Conservation (phyloP, 257 asterid species). For the Echites panduratus region DNA sequence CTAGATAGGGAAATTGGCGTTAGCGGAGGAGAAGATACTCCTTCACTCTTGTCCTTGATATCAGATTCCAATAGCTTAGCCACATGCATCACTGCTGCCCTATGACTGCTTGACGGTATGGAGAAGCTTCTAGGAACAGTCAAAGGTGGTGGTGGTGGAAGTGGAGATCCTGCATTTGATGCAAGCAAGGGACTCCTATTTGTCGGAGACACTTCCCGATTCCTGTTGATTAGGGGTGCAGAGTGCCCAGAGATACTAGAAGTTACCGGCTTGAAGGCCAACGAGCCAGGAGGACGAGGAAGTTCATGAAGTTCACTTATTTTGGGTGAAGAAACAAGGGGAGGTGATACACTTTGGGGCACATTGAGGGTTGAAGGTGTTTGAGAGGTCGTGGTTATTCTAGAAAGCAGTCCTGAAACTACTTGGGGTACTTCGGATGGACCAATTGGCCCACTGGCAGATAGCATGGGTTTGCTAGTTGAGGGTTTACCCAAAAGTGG, state of each 20-base stretch:
- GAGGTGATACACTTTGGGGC: slow-evolving; percentile 55
- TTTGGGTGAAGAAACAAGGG: slow-evolving; percentile 67
- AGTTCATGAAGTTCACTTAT: slow-evolving; percentile 95
- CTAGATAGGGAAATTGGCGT: slow-evolving; percentile 68
- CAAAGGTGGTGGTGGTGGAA: slow-evolving; percentile 72
- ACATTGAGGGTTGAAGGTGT: slow-evolving; percentile 37
- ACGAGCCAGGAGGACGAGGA: slow-evolving; percentile 90
- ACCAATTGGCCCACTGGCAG: slow-evolving; percentile 55
- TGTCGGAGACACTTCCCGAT: slow-evolving; percentile 60
- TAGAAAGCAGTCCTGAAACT: slow-evolving; percentile 40
- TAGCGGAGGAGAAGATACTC: slow-evolving; percentile 65
- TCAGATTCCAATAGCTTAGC: slow-evolving; percentile 55
- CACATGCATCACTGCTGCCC: slow-evolving; percentile 37
- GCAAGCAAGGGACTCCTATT: slow-evolving; percentile 37
- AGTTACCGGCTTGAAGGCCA: slow-evolving; percentile 42
- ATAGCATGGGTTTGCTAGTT: slow-evolving; percentile 41
- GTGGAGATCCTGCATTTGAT: slow-evolving; percentile 56
- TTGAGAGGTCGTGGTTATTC: slow-evolving; percentile 39
- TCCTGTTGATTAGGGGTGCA: slow-evolving; percentile 59
- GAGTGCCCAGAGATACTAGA: slow-evolving; percentile 64
- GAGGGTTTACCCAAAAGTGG: slow-evolving; percentile 77
- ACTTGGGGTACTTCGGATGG: slow-evolving; percentile 44
- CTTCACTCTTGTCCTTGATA: slow-evolving; percentile 39
- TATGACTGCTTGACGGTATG: slow-evolving; percentile 60
- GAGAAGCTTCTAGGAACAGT: slow-evolving; percentile 78